These are phyloP conservation scores for Clavariopsis aquatica DNA, from an alignment of 495 filamentous ascomycete species.

Conservation along the genomic window DNA sequence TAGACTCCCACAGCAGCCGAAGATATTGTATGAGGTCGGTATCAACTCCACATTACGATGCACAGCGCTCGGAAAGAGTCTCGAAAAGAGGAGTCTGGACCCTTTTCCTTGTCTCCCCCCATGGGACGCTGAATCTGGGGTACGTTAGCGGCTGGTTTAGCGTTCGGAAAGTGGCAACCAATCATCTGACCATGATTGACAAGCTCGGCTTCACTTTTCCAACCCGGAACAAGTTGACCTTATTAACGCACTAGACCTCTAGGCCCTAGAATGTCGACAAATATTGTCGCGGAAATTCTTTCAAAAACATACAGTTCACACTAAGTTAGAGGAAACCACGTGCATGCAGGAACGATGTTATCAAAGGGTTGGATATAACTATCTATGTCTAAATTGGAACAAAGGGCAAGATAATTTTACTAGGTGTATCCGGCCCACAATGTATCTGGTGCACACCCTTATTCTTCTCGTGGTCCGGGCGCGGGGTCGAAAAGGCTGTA, in stretches of 20 bases:
- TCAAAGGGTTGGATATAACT: not conserved
- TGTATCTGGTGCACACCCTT: constrained; percentile 44
- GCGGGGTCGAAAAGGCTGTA: constrained; percentile 41
- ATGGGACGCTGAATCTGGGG: not conserved
- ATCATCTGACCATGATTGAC: not conserved
- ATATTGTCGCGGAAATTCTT: too few relatives aligned
- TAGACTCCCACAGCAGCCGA: constrained; percentile 3
- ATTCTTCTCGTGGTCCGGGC: constrained; percentile 46
- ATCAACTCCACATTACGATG: too few relatives aligned
- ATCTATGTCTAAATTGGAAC: not conserved
- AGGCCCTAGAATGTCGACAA: too few relatives aligned
- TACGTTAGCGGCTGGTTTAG: not conserved
- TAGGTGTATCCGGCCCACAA: constrained; percentile 44
- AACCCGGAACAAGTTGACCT: not conserved
- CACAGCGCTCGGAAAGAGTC: too few relatives aligned
- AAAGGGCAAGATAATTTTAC: constrained; percentile 46
- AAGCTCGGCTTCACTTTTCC: not conserved
- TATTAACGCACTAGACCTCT: too few relatives aligned
- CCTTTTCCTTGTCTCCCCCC: not conserved
- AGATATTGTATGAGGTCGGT: not conserved
- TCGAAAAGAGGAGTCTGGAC: too few relatives aligned
- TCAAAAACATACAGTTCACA: too few relatives aligned
- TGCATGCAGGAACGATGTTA: too few relatives aligned
- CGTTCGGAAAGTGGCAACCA: constrained; percentile 10
- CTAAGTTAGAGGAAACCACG: too few relatives aligned